Base-by-base conservation (phyloP, 768 basidiomycete species). In the Obba rivulosa region DNA sequence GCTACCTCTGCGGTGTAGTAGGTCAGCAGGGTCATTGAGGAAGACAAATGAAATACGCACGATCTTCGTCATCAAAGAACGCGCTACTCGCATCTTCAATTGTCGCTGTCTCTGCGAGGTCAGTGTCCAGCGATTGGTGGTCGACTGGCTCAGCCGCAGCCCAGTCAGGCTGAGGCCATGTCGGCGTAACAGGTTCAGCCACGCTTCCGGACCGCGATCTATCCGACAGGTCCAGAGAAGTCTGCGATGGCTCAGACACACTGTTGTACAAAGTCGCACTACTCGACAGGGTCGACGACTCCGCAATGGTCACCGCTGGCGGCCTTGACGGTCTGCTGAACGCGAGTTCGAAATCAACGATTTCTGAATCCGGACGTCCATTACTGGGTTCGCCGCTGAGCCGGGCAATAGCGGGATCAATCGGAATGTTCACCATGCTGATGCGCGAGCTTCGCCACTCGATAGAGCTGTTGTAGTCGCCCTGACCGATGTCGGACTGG, bases 381-480 rank as follows among this genome's bases (percentile, higher is more conserved):
- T 62, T 46, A 67, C 68, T 7, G 72, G 60, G 38, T 67, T 61
- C 40, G 66, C 63, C 51, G 82, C 73, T 3, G 77, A 71, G 49
- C 79, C 81, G 31, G 85, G 28, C 75, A 41, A 85, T 65, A 31
- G 5, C 28, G 5, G 28, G 28, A 31, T 31, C 28, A 13, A 31
- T 31, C 7, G 28, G 28, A 13, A 31, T 31, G 28, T 31, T 31
- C 28, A 31, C 28, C 28, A 31, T 31, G 28, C 28, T 54, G 62
- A 47, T 58, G 43, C 24, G 69, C 14, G 85, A 87, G 70, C 80
- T 77, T 18, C 87, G 75, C 83, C 84, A 83, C 48, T 87, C 83
- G 46, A 88, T 88, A 1, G 87, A 85, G 4, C 79, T 80, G 47
- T 74, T 79, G 65, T 88, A 87, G 50, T 86, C 83, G 45, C 77